Conservation (phyloP, 768 basidiomycete species). For the Hydnum rufescens region DNA sequence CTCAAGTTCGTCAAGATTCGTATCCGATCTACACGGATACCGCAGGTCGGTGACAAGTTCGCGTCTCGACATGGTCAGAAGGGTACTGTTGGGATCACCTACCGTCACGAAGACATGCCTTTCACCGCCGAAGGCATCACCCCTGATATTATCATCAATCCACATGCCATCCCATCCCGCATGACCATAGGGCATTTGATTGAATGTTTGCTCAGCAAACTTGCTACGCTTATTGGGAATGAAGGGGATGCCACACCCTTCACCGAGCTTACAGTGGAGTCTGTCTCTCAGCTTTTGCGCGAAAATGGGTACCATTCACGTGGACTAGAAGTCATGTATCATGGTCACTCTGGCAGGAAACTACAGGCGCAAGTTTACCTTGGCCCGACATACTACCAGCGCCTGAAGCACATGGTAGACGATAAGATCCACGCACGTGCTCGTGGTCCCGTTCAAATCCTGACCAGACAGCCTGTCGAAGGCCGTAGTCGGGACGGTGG, state of each 20-base stretch:
- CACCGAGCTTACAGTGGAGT: conserved; percentile 93
- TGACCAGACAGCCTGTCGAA: conserved; percentile 95
- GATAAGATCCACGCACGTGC: conserved; percentile 99
- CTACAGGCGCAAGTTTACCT: conserved; percentile 96
- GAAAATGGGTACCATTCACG: conserved; percentile 91
- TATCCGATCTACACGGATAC: conserved; percentile 85
- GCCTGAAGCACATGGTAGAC: conserved; percentile 99
- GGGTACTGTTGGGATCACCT: conserved; percentile 98
- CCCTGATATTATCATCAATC: conserved; percentile 95
- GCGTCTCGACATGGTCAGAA: conserved; percentile 99
- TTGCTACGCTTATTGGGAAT: conserved; percentile 87
- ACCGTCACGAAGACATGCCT: conserved; percentile 99
- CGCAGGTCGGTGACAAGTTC: conserved; percentile 98
- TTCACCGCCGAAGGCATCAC: conserved; percentile 94
- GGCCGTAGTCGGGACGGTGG: conserved; percentile 98
- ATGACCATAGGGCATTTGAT: conserved; percentile 99
- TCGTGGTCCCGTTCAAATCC: conserved; percentile 89
- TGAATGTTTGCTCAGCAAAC: conserved; percentile 90
- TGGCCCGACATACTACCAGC: conserved; percentile 97
- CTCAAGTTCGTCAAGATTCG: conserved; percentile 98
- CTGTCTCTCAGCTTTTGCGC: conserved; percentile 79
- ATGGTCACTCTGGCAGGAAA: conserved; percentile 96
- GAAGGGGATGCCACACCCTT: conserved; percentile 99
- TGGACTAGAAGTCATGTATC: conserved; percentile 96
- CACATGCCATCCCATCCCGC: conserved; percentile 98